Evolutionary conservation across 2,329 filamentous ascomycete species (phyloP), one percentile per base, ranked within the genome.

Genomic region (Dactylella cylindrospora): DNA sequence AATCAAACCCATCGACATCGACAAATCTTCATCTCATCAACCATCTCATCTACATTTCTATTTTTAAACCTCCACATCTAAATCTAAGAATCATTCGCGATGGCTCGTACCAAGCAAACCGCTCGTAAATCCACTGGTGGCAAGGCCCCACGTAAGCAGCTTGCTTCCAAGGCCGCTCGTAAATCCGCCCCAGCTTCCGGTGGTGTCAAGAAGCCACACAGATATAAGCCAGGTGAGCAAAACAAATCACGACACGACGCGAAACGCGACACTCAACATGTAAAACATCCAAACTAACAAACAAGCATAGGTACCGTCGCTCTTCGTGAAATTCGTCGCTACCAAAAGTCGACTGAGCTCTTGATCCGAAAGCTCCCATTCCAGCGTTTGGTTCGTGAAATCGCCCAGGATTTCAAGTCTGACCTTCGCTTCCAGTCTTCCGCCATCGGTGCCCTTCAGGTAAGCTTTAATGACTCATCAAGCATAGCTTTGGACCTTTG

Each of bases 361-460:
- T 79, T 98, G 71, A 90, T 98, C 77, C 85, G 88, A 78, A 97
- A 96, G 82, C 85, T 96, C 67, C 93, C 93, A 65, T 98, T 98
- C 81, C 89, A 96, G 79, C 88, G 93, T 75, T 80, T 98, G 74
- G 93, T 96, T 68, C 88, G 90, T 80, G 90, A 98, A 79, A 95
- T 97, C 66, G 90, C 90, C 31, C 86, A 94, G 76, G 88, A 95
- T 78, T 90, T 95, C 82, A 94, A 94, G 80, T 90, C 87, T 70
- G 87, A 94, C 68, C 86, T 95, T 66, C 88, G 90, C 74, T 98
- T 96, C 88, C 93, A 98, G 81, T 95, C 89, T 19, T 95, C 91
- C 39, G 93, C 93, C 75, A 96, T 98, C 74, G 88, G 89, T 72
- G 93, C 93, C 68, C 85, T 98, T 32, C 59, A 57, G 39, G 50